Evolutionary conservation across 176 grass and related monocot genomes (phyloP).

Genomic region (Olyra latifolia): DNA sequence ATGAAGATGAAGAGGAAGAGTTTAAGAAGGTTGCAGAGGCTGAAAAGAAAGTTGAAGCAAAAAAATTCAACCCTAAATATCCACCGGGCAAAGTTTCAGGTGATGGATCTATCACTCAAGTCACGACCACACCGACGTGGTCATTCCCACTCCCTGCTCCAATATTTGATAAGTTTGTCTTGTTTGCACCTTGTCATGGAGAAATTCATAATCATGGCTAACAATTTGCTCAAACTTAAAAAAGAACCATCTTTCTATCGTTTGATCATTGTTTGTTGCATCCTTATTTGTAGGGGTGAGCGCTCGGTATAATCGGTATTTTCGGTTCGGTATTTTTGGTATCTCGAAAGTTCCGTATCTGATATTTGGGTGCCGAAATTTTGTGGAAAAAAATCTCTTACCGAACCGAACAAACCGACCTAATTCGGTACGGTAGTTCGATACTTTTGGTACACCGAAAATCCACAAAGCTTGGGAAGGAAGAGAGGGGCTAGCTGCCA

Average conservation of each 20-base stretch:
- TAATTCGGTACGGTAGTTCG: too few relatives aligned
- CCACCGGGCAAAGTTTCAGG: slow-evolving; percentile 25
- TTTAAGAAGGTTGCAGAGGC: slow-evolving; percentile 19
- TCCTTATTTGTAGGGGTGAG: too few relatives aligned
- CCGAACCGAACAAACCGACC: too few relatives aligned
- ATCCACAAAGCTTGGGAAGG: too few relatives aligned
- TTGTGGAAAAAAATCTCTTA: too few relatives aligned
- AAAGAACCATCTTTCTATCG: not conserved
- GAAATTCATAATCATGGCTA: not conserved
- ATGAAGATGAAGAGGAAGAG: slow-evolving; percentile 50
- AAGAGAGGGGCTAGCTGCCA: too few relatives aligned
- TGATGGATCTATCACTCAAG: not conserved
- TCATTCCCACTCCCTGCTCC: not conserved
- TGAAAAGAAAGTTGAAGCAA: slow-evolving; percentile 40
- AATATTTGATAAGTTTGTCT: not conserved
- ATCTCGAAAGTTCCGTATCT: too few relatives aligned
- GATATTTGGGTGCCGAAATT: too few relatives aligned
- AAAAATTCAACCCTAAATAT: slow-evolving; percentile 4
- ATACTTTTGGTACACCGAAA: too few relatives aligned
- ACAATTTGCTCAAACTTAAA: not conserved
- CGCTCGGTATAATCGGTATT: too few relatives aligned
- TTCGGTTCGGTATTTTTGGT: too few relatives aligned
- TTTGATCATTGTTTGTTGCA: not conserved
- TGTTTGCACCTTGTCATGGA: not conserved
- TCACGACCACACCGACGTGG: not conserved